phyloP scores from a whole-genome alignment of 345 rosid species.

The Durio zibethinus region DNA sequence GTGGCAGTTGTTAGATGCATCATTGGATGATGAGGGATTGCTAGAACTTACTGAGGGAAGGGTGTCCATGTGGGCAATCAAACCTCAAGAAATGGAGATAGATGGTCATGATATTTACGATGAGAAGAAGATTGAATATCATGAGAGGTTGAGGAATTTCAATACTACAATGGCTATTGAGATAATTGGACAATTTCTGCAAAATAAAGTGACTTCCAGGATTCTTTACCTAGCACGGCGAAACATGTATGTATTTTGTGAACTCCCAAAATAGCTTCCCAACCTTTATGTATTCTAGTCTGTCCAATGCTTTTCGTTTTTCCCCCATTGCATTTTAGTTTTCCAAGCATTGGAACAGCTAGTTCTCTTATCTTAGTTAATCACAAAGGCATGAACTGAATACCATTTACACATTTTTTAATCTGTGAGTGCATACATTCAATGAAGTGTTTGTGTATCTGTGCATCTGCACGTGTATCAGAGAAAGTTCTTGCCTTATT shows the following conservation, averaged over 20 bases:
- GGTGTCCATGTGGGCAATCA: constrained; percentile 55
- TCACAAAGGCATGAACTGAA: neutral
- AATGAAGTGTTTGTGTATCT: neutral
- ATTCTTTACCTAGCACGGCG: constrained; percentile 63
- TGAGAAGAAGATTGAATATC: constrained; percentile 49
- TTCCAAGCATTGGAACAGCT: neutral
- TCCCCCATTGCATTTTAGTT: constrained; percentile 8
- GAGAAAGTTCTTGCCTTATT: neutral
- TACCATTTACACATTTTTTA: neutral
- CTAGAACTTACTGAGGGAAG: constrained; percentile 58
- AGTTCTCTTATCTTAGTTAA: constrained; percentile 1
- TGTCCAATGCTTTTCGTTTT: neutral
- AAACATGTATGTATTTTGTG: constrained; percentile 57
- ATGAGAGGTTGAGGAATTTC: constrained; percentile 49
- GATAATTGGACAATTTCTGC: constrained; percentile 65
- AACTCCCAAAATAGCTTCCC: neutral
- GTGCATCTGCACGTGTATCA: neutral
- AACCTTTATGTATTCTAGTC: constrained; percentile 8
- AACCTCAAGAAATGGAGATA: constrained; percentile 65
- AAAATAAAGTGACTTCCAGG: constrained; percentile 63
- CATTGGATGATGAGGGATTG: constrained; percentile 83
- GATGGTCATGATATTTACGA: constrained; percentile 43
- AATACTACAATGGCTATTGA: constrained; percentile 75
- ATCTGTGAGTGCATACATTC: neutral
- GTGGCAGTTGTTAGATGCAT: constrained; percentile 83